Evolutionary conservation across 2,329 filamentous ascomycete genomes (phyloP).

Genomic region (Penicillium sclerotigenum): DNA sequence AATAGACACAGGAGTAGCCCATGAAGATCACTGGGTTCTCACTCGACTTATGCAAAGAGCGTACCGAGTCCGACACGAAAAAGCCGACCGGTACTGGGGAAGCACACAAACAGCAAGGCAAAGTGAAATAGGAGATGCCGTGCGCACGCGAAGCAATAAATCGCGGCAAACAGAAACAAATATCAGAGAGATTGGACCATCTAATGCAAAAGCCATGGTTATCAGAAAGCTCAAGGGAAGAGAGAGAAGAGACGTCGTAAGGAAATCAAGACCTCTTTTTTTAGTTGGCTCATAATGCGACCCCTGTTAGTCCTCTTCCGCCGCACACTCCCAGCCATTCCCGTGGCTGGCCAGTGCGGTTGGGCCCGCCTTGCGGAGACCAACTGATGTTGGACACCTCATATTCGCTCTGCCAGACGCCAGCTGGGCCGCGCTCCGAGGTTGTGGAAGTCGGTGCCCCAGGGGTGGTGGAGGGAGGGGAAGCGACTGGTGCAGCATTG

Average conservation of each 20-base stretch:
- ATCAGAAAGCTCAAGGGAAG: not conserved
- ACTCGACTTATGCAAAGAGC: not conserved
- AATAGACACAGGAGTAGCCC: conserved; percentile 1
- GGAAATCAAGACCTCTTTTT: conserved; percentile 10
- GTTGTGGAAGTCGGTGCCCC: conserved; percentile 31
- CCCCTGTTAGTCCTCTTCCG: conserved; percentile 46
- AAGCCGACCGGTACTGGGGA: not conserved
- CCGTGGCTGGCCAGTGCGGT: conserved; percentile 31
- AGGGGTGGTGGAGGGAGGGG: conserved; percentile 32
- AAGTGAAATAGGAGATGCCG: not conserved
- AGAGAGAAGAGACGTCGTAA: conserved; percentile 2
- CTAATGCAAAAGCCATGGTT: conserved; percentile 19
- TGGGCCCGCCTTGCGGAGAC: conserved; percentile 44
- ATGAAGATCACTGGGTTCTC: not conserved
- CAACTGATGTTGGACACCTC: conserved; percentile 49
- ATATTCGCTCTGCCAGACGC: conserved; percentile 47
- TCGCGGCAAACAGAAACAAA: not conserved
- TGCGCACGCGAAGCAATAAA: not conserved
- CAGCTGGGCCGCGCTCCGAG: conserved; percentile 44
- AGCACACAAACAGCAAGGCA: not conserved
- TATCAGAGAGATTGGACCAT: conserved; percentile 12
- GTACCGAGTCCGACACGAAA: not conserved
- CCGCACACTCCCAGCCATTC: conserved; percentile 48
- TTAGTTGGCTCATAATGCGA: conserved; percentile 34
- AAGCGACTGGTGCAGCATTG: conserved; percentile 48